Conservation (phyloP, 2,329 filamentous ascomycete species). For the Lachnellula subtilissima region DNA sequence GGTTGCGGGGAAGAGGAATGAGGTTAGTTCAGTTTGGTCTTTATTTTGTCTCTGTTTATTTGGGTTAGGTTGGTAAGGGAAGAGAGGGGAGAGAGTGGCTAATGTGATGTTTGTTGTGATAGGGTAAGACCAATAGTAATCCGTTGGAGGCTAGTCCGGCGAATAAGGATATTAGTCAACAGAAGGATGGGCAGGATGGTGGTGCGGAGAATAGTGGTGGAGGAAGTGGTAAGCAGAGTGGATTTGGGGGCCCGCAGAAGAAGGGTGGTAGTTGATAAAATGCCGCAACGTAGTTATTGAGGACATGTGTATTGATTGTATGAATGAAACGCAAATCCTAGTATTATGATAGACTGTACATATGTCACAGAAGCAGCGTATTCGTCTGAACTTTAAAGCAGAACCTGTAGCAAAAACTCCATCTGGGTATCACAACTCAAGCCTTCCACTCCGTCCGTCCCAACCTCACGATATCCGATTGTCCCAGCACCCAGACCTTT, state of each 20-base stretch:
- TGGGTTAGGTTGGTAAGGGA: too few species aligned
- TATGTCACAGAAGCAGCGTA: too few species aligned
- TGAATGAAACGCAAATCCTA: neutral
- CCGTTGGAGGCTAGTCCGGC: constrained; percentile 57
- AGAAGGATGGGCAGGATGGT: constrained; percentile 40
- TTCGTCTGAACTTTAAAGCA: too few species aligned
- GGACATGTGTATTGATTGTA: neutral
- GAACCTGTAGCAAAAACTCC: neutral
- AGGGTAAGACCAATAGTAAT: constrained; percentile 34
- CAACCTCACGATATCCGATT: constrained; percentile 47
- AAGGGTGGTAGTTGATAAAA: constrained; percentile 20
- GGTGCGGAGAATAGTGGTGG: constrained; percentile 34
- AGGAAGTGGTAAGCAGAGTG: constrained; percentile 35
- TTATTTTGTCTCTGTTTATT: too few species aligned
- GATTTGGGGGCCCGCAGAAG: constrained; percentile 35
- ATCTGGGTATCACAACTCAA: constrained; percentile 5
- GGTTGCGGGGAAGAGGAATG: constrained; percentile 35
- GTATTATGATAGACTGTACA: too few species aligned
- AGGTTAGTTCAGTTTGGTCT: constrained; percentile 7
- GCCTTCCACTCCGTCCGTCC: constrained; percentile 39
- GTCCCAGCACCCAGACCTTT: constrained; percentile 44
- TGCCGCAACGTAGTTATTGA: neutral
- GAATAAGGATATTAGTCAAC: constrained; percentile 52
- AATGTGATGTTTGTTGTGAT: neutral
- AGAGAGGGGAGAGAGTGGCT: neutral